Percentiles rank a stretch among this genome's conserved stretches.
Conservation (phyloP, 495 filamentous ascomycete species). For the Xylaria longipes region DNA sequence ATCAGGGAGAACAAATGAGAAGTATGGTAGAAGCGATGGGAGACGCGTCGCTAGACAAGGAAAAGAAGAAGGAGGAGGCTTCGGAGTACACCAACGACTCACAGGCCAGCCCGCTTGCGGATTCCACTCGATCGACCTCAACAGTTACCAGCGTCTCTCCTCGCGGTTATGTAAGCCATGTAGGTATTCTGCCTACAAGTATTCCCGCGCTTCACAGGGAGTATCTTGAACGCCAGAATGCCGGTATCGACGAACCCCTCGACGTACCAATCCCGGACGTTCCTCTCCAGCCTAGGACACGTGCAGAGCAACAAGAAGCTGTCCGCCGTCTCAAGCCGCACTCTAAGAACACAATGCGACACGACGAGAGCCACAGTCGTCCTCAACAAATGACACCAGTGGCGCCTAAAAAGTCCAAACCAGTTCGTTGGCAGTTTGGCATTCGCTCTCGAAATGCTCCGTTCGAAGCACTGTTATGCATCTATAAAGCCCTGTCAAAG, state of each 20-base stretch:
- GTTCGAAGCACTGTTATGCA: constrained; percentile 88
- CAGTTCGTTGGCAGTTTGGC: constrained; percentile 95
- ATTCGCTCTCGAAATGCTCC: constrained; percentile 93
- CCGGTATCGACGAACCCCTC: constrained; percentile 47
- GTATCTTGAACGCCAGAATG: constrained; percentile 77
- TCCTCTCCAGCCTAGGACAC: constrained; percentile 60
- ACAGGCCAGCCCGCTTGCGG: constrained; percentile 39
- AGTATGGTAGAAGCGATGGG: constrained; percentile 34
- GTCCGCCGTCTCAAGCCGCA: constrained; percentile 81
- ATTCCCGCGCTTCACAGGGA: constrained; percentile 88
- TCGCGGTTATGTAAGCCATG: constrained; percentile 74
- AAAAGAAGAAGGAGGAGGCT: constrained; percentile 15
- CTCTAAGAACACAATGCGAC: constrained; percentile 63
- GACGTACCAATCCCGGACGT: constrained; percentile 55
- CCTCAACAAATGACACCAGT: constrained; percentile 69
- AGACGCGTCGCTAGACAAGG: constrained; percentile 23
- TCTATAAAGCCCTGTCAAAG: constrained; percentile 86
- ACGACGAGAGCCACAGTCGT: constrained; percentile 66
- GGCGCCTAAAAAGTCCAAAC: constrained; percentile 68
- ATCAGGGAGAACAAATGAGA: constrained; percentile 41
- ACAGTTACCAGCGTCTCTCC: constrained; percentile 51
- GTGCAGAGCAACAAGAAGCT: constrained; percentile 77
- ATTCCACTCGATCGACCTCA: constrained; percentile 54
- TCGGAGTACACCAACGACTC: constrained; percentile 30
- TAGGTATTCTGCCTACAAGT: constrained; percentile 88